Evolutionary conservation across 2,329 filamentous ascomycete genomes (phyloP), one percentile per base, ranked within the genome.

Genomic region (Alternaria novae-zelandiae): DNA sequence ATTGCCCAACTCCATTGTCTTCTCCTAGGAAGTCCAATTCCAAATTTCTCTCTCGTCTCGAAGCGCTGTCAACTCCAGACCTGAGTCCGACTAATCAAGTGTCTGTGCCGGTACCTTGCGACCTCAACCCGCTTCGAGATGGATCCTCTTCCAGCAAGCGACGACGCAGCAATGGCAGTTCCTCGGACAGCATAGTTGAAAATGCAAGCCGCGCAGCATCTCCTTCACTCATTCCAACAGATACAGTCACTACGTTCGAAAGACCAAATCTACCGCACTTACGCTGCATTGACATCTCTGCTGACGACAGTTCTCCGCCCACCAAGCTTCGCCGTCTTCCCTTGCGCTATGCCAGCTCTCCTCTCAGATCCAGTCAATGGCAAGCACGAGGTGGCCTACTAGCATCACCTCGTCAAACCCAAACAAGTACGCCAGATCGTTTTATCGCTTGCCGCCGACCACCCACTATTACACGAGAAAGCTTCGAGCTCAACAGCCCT

Each of bases 371-470:
- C 43, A 76, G 76, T 58, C 77, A 79, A 65, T 76, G 74, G 70
- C 63, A 63, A 21, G 55, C 70, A 43, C 65, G 74, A 9, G 74
- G 74, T 13, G 74, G 77, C 7, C 28, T 68, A 1, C 47, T 74
- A 30, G 61, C 64, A 44, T 59, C 68, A 26, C 57, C 70, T 44
- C 65, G 69, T 47, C 69, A 64, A 51, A 59, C 63, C 15, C 71
- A 67, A 43, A 68, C 69, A 36, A 75, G 67, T 26, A 83, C 81
- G 11, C 84, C 84, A 21, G 89, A 91, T 75, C 84, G 89, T 26
- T 91, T 90, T 72, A 84, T 90, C 47, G 82, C 86, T 30, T 72
- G 72, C 56, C 81, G 85, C 51, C 80, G 82, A 53, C 80, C 80
- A 50, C 76, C 78, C 6, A 77, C 80, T 21, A 70, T 79, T 36